phyloP scores from a whole-genome alignment of 345 rosid genomes.

The Theobroma cacao region DNA sequence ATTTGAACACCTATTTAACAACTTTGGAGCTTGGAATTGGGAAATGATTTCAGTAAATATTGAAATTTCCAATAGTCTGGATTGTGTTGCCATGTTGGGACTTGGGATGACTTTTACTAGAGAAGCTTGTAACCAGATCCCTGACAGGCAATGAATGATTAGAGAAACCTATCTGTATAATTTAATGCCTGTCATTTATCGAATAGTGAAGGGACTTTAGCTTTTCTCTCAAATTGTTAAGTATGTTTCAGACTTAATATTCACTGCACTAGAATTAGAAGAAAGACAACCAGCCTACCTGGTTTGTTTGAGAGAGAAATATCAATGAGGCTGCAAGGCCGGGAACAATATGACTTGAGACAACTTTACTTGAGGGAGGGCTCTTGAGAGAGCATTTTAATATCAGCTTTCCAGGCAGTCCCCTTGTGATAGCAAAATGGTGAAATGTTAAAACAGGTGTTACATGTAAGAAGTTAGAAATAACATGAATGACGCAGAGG shows the following conservation, averaged over 20 bases:
- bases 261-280: neutral
- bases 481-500: neutral
- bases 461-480: neutral
- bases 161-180: neutral
- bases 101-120: no score
- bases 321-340: constrained; percentile 67
- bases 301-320: constrained; percentile 53
- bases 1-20: neutral
- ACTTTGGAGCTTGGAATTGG: neutral
- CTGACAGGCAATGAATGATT: neutral
- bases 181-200: neutral
- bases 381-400: constrained; percentile 44
- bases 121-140: no score
- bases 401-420: constrained; percentile 29
- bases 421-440: constrained; percentile 24
- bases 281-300: constrained; percentile 41
- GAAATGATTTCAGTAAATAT: neutral
- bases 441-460: neutral
- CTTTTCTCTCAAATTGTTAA: neutral
- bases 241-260: neutral
- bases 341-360: constrained; percentile 37
- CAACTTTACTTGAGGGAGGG: constrained; percentile 22
- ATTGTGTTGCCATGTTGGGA: neutral
- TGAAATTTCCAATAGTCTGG: neutral
- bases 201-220: neutral